Conservation (phyloP, 495 filamentous ascomycete genomes). For the Aspergillus affinis region DNA sequence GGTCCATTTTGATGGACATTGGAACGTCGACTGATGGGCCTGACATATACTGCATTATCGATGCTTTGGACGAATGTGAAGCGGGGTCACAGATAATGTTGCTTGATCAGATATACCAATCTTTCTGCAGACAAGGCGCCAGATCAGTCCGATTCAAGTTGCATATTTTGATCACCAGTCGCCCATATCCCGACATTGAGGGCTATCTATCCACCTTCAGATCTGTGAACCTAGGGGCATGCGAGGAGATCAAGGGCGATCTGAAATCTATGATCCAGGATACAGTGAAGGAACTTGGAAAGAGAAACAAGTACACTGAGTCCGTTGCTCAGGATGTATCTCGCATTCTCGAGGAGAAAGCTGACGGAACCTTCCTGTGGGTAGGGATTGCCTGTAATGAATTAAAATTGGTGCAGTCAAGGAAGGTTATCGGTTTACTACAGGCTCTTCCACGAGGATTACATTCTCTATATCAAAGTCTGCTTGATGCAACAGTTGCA, state of each 20-base stretch:
- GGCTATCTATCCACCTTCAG: conserved; percentile 16
- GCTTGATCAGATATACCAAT: neutral
- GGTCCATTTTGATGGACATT: neutral
- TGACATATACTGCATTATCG: neutral
- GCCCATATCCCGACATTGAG: conserved; percentile 23
- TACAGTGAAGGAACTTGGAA: neutral
- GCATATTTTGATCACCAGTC: conserved; percentile 28
- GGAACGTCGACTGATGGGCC: neutral
- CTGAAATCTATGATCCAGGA: neutral
- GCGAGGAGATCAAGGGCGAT: neutral
- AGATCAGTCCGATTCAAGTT: conserved; percentile 10
- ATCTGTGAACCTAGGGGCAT: neutral
- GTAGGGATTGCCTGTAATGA: neutral
- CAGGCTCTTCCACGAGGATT: neutral
- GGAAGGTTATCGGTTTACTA: neutral
- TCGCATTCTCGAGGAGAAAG: neutral
- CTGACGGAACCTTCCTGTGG: neutral
- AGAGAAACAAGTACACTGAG: neutral
- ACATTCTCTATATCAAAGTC: neutral
- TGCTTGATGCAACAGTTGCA: neutral
- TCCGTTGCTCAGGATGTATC: neutral
- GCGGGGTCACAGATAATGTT: neutral
- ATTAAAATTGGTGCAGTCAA: neutral
- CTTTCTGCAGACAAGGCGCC: neutral
- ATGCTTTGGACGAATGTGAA: neutral